phyloP scores from a whole-genome alignment of 176 grass and related monocot species.

The Eremochloa ophiuroides region DNA sequence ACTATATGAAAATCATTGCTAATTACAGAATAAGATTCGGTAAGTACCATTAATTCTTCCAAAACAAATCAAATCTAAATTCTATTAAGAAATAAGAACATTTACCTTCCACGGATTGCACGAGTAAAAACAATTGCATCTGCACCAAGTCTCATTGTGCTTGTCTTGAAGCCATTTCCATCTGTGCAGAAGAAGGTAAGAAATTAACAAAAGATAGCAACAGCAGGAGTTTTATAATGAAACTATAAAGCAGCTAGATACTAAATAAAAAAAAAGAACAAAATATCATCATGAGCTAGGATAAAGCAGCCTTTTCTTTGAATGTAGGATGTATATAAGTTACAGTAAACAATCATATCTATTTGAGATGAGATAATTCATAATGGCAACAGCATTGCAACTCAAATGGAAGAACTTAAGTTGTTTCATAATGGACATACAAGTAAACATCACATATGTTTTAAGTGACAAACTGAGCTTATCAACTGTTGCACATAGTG shows the following conservation, averaged over 20 bases:
- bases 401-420: not conserved
- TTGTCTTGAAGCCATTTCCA: slow-evolving; percentile 98
- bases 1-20: slow-evolving; percentile 10
- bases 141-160: slow-evolving; percentile 97
- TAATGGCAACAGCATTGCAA: not conserved
- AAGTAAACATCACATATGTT: not conserved
- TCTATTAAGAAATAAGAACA: not conserved
- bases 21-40: slow-evolving; percentile 10
- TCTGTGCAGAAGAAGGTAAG: slow-evolving; percentile 39
- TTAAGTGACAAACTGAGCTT: slow-evolving; percentile 1
- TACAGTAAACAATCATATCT: not conserved
- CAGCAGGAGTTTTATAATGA: not conserved
- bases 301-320: not conserved
- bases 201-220: slow-evolving; percentile 12
- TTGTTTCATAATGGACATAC: slow-evolving; percentile 18
- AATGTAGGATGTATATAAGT: not conserved
- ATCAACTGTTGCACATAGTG: not conserved
- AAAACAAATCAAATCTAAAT: slow-evolving; percentile 6
- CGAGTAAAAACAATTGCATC: slow-evolving; percentile 87
- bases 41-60: not conserved
- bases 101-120: slow-evolving; percentile 61
- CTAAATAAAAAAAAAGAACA: not conserved
- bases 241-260: slow-evolving; percentile 1
- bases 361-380: slow-evolving; percentile 4
- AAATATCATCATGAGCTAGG: not conserved